Evolutionary conservation across 768 basidiomycete genomes (phyloP).

Genomic region (Hygrophorus russula): DNA sequence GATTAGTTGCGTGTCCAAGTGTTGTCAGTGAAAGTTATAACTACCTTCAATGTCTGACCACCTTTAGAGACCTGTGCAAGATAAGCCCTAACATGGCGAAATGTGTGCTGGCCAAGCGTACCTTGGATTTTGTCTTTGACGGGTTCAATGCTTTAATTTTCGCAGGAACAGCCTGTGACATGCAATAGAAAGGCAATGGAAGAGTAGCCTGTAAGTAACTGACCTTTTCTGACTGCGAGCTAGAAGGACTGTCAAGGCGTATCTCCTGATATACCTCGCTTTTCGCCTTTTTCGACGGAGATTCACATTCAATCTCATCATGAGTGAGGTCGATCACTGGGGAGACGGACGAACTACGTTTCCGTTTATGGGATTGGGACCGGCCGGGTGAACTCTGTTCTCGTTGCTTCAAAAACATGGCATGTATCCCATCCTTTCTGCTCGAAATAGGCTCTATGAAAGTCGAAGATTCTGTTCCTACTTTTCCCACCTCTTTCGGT

Average conservation of each 20-base stretch:
- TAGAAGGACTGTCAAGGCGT: too few species aligned
- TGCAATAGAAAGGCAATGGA: too few species aligned
- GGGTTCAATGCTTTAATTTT: not conserved
- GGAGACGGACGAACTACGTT: slow-evolving; percentile 1
- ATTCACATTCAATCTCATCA: not conserved
- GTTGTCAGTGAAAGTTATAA: too few species aligned
- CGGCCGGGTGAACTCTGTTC: not conserved
- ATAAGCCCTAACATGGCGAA: not conserved
- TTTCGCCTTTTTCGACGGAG: slow-evolving; percentile 5
- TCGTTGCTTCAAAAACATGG: slow-evolving; percentile 63
- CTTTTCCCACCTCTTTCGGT: slow-evolving; percentile 83
- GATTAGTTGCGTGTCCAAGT: too few species aligned
- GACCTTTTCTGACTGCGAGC: too few species aligned
- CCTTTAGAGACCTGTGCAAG: not conserved
- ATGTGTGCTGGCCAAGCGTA: not conserved
- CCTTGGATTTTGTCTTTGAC: not conserved
- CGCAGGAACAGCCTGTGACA: too few species aligned
- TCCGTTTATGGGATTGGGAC: slow-evolving; percentile 1
- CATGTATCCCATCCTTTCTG: slow-evolving; percentile 79
- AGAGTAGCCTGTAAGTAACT: too few species aligned
- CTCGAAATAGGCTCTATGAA: slow-evolving; percentile 73
- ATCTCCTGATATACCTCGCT: not conserved
- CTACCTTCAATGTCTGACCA: too few species aligned
- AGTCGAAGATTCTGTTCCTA: slow-evolving; percentile 70
- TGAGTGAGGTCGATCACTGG: not conserved